Evolutionary conservation across 2,329 filamentous ascomycete species (phyloP).

Genomic region (Colletotrichum tamarilloi): DNA sequence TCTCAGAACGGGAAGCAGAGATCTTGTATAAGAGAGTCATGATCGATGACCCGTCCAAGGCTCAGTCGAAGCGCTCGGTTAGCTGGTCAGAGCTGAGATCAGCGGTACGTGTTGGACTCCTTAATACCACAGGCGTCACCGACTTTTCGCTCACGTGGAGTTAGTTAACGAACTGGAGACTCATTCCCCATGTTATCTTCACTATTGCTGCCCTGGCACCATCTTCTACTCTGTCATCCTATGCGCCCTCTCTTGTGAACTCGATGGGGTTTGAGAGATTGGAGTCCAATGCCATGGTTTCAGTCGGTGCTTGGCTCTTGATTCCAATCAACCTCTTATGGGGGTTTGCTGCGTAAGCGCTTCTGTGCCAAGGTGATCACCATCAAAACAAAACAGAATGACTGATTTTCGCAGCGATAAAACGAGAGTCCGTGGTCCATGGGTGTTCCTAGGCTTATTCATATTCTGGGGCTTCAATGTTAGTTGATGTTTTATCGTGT

Average conservation of each 20-base stretch:
- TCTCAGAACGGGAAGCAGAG: slow-evolving; percentile 47
- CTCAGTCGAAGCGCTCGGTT: slow-evolving; percentile 42
- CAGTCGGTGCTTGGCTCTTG: slow-evolving; percentile 49
- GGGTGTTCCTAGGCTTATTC: slow-evolving; percentile 44
- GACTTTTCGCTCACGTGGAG: background rate
- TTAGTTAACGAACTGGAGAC: slow-evolving; percentile 50
- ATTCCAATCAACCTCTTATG: slow-evolving; percentile 46
- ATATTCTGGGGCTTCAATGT: slow-evolving; percentile 42
- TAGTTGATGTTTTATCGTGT: slow-evolving; percentile 9
- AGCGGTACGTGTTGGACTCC: slow-evolving; percentile 41
- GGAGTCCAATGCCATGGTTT: slow-evolving; percentile 48
- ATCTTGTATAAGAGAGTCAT: slow-evolving; percentile 48
- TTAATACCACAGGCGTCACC: background rate
- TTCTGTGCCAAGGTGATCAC: background rate
- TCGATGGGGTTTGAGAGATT: slow-evolving; percentile 49
- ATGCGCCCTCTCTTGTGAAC: slow-evolving; percentile 46
- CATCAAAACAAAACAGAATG: slow-evolving; percentile 18
- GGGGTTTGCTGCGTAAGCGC: slow-evolving; percentile 41
- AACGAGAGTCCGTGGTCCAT: slow-evolving; percentile 38
- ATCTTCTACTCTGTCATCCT: slow-evolving; percentile 41
- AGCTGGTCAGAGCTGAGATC: slow-evolving; percentile 46
- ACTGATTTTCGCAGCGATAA: slow-evolving; percentile 34
- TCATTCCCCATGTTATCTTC: slow-evolving; percentile 47
- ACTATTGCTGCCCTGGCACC: slow-evolving; percentile 45
- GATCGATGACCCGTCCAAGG: slow-evolving; percentile 49